Evolutionary conservation across 2,329 filamentous ascomycete genomes (phyloP).

Genomic region (Fusarium annulatum): DNA sequence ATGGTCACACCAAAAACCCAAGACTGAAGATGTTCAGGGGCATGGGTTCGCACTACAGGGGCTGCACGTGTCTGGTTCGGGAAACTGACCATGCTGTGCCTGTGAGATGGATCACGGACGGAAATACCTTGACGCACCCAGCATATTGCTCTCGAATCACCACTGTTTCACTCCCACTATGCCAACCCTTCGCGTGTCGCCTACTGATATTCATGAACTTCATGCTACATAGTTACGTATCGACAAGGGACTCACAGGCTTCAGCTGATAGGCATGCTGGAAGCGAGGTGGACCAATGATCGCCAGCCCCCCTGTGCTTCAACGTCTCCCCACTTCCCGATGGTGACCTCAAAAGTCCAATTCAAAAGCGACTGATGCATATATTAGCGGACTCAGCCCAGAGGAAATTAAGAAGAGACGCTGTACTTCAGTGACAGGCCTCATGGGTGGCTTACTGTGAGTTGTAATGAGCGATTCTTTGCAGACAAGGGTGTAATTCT

Average conservation of each 20-base stretch:
- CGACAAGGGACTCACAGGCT: conserved; percentile 11
- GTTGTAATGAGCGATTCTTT: conserved; percentile 9
- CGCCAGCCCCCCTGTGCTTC: conserved; percentile 14
- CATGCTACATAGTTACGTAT: neutral
- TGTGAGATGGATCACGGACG: conserved; percentile 13
- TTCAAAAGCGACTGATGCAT: conserved; percentile 5
- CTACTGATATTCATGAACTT: neutral
- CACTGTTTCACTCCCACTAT: conserved; percentile 12
- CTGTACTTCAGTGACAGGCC: neutral
- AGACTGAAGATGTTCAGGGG: conserved; percentile 24
- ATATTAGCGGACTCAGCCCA: conserved; percentile 10
- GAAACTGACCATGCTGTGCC: conserved; percentile 20
- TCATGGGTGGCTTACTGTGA: neutral
- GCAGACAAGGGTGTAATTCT: conserved; percentile 15
- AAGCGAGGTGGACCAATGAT: conserved; percentile 21
- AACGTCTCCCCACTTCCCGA: conserved; percentile 19
- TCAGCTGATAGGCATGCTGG: conserved; percentile 4
- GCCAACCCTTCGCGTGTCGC: conserved; percentile 13
- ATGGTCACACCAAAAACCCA: conserved; percentile 6
- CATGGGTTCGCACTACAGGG: conserved; percentile 21
- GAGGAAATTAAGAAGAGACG: conserved; percentile 16
- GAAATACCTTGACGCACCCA: conserved; percentile 4
- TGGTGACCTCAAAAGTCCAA: neutral
- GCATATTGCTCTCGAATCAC: conserved; percentile 23
- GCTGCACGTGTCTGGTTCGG: conserved; percentile 35